phyloP scores from a whole-genome alignment of 2,329 filamentous ascomycete genomes.

The Nemania diffusa region DNA sequence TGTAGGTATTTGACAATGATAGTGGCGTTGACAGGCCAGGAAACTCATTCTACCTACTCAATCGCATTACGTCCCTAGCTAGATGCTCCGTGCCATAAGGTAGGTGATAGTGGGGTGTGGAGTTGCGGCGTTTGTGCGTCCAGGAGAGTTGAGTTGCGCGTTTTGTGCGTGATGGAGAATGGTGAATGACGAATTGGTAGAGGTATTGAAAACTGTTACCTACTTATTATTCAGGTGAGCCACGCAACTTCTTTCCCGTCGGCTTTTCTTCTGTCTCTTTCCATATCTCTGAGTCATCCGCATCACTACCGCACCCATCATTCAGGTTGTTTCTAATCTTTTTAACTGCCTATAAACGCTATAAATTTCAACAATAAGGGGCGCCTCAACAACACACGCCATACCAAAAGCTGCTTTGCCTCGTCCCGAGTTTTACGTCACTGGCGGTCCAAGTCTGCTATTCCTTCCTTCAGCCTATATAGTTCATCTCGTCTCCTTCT shows the following conservation, averaged over 20 bases:
- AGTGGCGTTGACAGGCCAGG: neutral
- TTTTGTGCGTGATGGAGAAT: conserved; percentile 20
- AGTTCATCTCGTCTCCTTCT: conserved; percentile 11
- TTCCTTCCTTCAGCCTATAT: conserved; percentile 34
- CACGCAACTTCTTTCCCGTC: neutral
- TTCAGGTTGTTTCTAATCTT: neutral
- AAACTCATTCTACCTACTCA: neutral
- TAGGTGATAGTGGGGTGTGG: conserved; percentile 15
- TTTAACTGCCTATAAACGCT: neutral
- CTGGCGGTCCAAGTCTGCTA: neutral
- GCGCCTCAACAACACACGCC: neutral
- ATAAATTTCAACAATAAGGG: neutral
- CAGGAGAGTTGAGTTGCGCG: conserved; percentile 10
- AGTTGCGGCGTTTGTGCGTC: conserved; percentile 31
- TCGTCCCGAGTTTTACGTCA: conserved; percentile 17
- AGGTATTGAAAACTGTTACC: neutral
- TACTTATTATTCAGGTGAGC: neutral
- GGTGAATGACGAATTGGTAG: neutral
- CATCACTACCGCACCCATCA: neutral
- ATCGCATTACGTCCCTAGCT: no score
- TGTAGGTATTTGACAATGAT: no score
- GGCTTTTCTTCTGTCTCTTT: neutral
- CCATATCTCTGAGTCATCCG: neutral
- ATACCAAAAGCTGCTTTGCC: neutral
- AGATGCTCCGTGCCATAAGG: neutral